These are phyloP conservation scores for Colletotrichum scovillei DNA, from an alignment of 2,329 filamentous ascomycete species.

Conservation along the genomic window DNA sequence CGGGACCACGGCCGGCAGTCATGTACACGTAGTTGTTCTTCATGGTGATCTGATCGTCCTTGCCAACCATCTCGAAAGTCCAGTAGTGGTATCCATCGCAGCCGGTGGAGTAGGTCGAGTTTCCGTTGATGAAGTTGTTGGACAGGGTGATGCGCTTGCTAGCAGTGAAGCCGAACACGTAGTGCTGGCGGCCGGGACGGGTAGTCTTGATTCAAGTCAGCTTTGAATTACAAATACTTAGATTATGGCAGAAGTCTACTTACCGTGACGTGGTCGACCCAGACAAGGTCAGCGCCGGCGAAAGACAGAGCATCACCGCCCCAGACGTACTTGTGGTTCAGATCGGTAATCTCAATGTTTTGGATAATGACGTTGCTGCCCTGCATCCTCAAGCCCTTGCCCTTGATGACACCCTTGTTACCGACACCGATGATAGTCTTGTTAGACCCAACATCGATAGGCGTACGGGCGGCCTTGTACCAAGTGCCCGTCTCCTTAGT, in stretches of 20 bases:
- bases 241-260: background rate
- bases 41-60: constrained; percentile 31
- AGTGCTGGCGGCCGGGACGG: constrained; percentile 29
- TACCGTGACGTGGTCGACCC: constrained; percentile 33
- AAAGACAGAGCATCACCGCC: constrained; percentile 31
- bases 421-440: constrained; percentile 32
- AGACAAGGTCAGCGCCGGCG: constrained; percentile 25
- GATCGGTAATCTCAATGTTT: constrained; percentile 25
- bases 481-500: constrained; percentile 11
- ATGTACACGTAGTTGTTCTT: constrained; percentile 39
- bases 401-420: constrained; percentile 24
- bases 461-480: constrained; percentile 28
- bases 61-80: constrained; percentile 22
- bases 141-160: constrained; percentile 33
- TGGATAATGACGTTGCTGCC: constrained; percentile 33
- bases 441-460: constrained; percentile 27
- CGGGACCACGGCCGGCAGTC: constrained; percentile 41
- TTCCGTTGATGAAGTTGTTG: constrained; percentile 33
- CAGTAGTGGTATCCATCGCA: constrained; percentile 32
- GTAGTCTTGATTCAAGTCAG: constrained; percentile 9
- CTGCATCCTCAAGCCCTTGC: constrained; percentile 29
- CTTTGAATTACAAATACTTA: background rate
- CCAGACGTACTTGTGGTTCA: constrained; percentile 33
- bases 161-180: constrained; percentile 29
- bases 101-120: constrained; percentile 24